These are phyloP conservation scores for Trichoderma breve DNA, from an alignment of 2,329 filamentous ascomycete species.

Conservation along the genomic window DNA sequence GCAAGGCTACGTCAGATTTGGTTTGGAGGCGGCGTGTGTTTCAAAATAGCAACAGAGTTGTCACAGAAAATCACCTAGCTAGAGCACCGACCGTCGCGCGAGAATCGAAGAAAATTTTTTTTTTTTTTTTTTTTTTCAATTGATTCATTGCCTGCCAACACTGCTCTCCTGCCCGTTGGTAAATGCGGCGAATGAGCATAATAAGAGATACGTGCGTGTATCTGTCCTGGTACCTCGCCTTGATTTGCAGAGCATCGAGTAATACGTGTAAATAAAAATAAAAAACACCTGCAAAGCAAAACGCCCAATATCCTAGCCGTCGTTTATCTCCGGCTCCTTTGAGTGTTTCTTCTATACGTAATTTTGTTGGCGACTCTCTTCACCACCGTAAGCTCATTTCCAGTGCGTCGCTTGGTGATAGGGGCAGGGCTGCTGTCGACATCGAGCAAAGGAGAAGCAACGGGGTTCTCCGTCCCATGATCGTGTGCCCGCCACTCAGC, in stretches of 20 bases:
- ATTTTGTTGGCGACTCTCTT: background rate
- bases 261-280: background rate
- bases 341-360: background rate
- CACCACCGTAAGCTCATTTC: background rate
- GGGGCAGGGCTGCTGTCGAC: background rate
- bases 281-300: background rate
- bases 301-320: background rate
- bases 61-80: background rate
- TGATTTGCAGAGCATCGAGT: background rate
- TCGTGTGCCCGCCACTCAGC: background rate
- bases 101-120: background rate
- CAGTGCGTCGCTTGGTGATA: background rate
- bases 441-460: background rate
- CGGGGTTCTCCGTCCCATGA: background rate
- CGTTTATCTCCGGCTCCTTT: background rate
- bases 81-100: background rate
- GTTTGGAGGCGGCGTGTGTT: conserved; percentile 6
- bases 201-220: background rate
- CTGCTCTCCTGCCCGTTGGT: background rate
- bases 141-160: background rate
- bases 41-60: conserved; percentile 13
- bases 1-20: conserved; percentile 1
- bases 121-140: background rate
- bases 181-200: background rate
- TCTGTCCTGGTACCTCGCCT: background rate